Evolutionary conservation across 306 rosid genomes (phyloP), one percentile per base, ranked within the genome.

Genomic region (Amphicarpaea edgeworthii): DNA sequence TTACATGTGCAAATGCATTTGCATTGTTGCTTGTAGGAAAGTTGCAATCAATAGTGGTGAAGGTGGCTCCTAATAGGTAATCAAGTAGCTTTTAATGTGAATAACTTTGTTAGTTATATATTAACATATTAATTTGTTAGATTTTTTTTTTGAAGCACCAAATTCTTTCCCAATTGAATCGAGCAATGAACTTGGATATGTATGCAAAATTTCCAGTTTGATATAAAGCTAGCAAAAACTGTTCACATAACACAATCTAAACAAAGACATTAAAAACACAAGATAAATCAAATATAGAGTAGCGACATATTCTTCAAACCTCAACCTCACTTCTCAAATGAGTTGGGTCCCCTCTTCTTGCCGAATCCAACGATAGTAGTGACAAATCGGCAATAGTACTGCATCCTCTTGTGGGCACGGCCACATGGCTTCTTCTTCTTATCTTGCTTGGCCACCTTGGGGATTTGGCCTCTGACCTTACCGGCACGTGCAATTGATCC

Each of bases 341-440:
- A 81, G 62, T 81, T 81, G 3, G 85, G 85, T 20, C 85, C 85
- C 2, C 85, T 75, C 85, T 81, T 81, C 85, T 81, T 81, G 51
- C 85, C 21, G 28, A 24, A 24, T 3, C 28, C 28, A 1, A 24
- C 28, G 2, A 24, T 3, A 3, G 28, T 3, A 3, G 9, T 7
- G 12, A 81, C 77, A 73, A 81, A 81, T 26, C 85, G 72, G 61
- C 85, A 81, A 19, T 81, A 75, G 81, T 81, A 81, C 17, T 69
- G 85, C 85, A 81, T 81, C 30, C 85, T 80, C 77, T 81, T 81
- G 77, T 81, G 77, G 15, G 85, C 81, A 12, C 85, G 81, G 38
- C 81, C 85, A 61, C 85, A 73, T 8, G 85, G 81, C 77, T 81
- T 76, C 81, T 81, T 81, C 77, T 81, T 81, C 68, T 81, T 81